Evolutionary conservation across 345 rosid genomes (phyloP).

Genomic region (Boechera stricta): DNA sequence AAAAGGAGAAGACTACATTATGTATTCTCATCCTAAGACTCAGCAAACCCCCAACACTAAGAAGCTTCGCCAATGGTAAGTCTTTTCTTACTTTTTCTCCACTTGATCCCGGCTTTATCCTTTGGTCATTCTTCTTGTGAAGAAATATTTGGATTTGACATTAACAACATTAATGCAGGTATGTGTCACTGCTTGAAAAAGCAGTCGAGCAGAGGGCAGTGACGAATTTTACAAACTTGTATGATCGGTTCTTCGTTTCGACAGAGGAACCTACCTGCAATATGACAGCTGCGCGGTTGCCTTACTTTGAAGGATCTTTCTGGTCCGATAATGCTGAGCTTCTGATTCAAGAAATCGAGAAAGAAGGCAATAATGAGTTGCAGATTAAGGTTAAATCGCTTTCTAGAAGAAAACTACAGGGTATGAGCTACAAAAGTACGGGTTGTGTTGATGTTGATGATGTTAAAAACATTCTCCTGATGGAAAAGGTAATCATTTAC

Average conservation of each 20-base stretch:
- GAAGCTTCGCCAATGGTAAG: conserved; percentile 67
- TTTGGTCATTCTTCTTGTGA: conserved; percentile 10
- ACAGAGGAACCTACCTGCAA: conserved; percentile 43
- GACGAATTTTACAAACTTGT: conserved; percentile 50
- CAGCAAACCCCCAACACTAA: conserved; percentile 87
- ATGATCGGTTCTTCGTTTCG: conserved; percentile 53
- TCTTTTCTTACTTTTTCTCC: conserved; percentile 13
- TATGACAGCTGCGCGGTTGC: conserved; percentile 56
- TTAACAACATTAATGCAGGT: conserved; percentile 47
- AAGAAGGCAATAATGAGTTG: conserved; percentile 33
- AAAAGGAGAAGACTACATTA: conserved; percentile 87
- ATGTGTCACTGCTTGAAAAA: conserved; percentile 50
- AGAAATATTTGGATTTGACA: conserved; percentile 18
- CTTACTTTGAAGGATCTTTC: conserved; percentile 66
- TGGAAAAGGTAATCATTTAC: conserved; percentile 51
- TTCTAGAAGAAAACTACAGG: conserved; percentile 41
- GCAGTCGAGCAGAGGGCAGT: conserved; percentile 47
- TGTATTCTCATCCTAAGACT: conserved; percentile 87
- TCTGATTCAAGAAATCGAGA: conserved; percentile 43
- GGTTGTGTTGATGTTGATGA: conserved; percentile 39
- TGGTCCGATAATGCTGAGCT: conserved; percentile 56
- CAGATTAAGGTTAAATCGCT: conserved; percentile 40
- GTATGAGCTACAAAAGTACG: conserved; percentile 24
- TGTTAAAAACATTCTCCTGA: conserved; percentile 54
- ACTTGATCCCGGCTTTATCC: background rate